Percentiles rank a stretch among this genome's conserved stretches.
Evolutionary conservation across 106 monocot genomes (phyloP).

Genomic region (Dendrobium huoshanense): DNA sequence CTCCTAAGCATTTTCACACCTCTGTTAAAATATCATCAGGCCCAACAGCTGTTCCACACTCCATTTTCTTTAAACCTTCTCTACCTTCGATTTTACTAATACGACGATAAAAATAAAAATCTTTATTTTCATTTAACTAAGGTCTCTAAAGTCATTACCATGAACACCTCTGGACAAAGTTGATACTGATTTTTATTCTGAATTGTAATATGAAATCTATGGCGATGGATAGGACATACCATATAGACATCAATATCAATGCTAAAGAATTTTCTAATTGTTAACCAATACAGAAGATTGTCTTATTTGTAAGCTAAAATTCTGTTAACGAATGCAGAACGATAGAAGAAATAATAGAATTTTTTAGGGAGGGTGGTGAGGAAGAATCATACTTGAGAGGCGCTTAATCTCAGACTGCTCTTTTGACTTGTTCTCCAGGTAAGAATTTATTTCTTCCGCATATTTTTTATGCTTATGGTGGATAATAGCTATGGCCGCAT

Average conservation of each 20-base stretch:
- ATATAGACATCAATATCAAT: neutral
- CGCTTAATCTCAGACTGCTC: slow-evolving; percentile 65
- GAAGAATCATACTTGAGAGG: slow-evolving; percentile 63
- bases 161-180: neutral
- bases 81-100: too few species aligned
- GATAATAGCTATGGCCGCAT: slow-evolving; percentile 46
- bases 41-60: too few species aligned
- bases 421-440: slow-evolving; percentile 34
- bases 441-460: slow-evolving; percentile 51
- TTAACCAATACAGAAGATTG: neutral
- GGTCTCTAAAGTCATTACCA: neutral
- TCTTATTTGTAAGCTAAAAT: neutral
- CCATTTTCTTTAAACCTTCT: too few species aligned
- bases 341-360: neutral
- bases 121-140: too few species aligned
- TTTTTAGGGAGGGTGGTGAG: neutral
- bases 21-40: too few species aligned
- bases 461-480: slow-evolving; percentile 57
- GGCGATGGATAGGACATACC: neutral
- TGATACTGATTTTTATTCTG: neutral
- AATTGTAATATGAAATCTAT: neutral
- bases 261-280: neutral
- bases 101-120: too few species aligned
- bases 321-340: neutral
- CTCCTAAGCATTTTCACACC: too few species aligned